These are phyloP conservation scores for Coemansia sp. DNA, from an alignment of 192 early-diverging fungal species.

Conservation along the genomic window DNA sequence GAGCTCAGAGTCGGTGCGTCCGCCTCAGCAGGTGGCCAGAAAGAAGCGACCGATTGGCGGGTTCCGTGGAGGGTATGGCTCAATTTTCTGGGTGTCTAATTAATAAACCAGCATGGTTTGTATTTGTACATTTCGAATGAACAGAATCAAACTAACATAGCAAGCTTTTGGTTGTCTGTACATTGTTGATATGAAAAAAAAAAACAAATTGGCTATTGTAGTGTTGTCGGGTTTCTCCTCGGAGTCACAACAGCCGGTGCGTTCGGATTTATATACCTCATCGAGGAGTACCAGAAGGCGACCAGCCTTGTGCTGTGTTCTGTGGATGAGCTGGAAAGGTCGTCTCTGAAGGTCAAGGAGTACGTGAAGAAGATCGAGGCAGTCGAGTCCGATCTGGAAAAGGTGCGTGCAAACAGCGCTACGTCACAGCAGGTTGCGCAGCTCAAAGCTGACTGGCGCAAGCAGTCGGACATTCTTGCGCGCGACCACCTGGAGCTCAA, in stretches of 20 bases:
- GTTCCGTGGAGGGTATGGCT: conserved; percentile 62
- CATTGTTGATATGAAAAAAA: no score
- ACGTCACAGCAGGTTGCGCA: conserved; percentile 58
- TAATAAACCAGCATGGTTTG: no score
- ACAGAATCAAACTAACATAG: no score
- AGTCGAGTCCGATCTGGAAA: conserved; percentile 65
- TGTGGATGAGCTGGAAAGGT: conserved; percentile 76
- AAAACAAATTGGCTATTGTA: no score
- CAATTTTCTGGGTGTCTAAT: neutral
- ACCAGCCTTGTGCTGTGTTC: conserved; percentile 68
- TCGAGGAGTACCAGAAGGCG: conserved; percentile 83
- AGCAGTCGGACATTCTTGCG: conserved; percentile 66
- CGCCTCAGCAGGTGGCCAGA: conserved; percentile 39
- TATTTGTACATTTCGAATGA: no score
- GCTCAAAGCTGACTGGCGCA: conserved; percentile 52
- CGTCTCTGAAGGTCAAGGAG: conserved; percentile 73
- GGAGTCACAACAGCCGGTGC: conserved; percentile 73
- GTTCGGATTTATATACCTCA: conserved; percentile 78
- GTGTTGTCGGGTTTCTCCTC: conserved; percentile 76
- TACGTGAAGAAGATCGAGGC: conserved; percentile 78
- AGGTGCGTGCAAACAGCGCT: conserved; percentile 59
- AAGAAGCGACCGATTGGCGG: conserved; percentile 61
- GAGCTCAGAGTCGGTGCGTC: conserved; percentile 23
- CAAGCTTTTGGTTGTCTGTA: conserved; percentile 1
- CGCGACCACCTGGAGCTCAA: conserved; percentile 84